Evolutionary conservation across 352 stramenopile species (phyloP).

Genomic region (Globisporangium splendens): DNA sequence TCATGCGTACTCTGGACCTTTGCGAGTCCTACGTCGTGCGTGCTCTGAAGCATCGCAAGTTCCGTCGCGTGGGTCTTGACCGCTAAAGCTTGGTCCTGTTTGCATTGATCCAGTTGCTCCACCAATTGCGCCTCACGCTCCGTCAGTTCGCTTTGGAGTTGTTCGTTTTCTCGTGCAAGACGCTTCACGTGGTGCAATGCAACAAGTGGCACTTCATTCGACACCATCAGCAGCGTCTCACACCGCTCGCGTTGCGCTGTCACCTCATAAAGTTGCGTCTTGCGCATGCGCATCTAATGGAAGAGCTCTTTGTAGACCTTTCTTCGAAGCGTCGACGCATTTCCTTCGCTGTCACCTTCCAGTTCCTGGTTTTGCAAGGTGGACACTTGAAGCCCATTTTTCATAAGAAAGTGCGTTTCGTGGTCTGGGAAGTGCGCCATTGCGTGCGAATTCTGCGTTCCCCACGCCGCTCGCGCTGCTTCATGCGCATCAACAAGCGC

Average conservation of each 20-base stretch:
- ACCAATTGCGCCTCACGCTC: neutral
- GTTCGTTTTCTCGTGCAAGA: neutral
- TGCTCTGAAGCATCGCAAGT: neutral
- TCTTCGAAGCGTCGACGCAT: neutral
- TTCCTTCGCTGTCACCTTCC: too few relatives aligned
- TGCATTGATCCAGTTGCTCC: neutral
- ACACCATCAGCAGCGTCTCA: slow-evolving; percentile 4
- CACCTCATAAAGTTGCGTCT: slow-evolving; percentile 1
- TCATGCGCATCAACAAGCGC: slow-evolving; percentile 5
- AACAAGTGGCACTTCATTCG: slow-evolving; percentile 6
- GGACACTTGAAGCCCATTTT: slow-evolving; percentile 4
- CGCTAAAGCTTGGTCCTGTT: neutral
- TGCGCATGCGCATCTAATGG: neutral
- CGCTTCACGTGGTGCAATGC: neutral
- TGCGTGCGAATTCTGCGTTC: slow-evolving; percentile 13
- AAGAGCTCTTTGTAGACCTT: slow-evolving; percentile 13
- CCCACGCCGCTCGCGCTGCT: neutral
- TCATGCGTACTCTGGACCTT: too few relatives aligned
- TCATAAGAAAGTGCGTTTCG: slow-evolving; percentile 4
- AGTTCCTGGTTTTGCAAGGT: neutral
- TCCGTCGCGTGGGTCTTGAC: slow-evolving; percentile 4
- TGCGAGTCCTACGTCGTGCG: neutral
- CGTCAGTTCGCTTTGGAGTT: neutral
- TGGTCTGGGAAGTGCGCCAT: slow-evolving; percentile 18
- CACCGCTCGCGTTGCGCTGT: neutral